Conservation (phyloP, 352 stramenopile genomes). For the Globisporangium emineosum region DNA sequence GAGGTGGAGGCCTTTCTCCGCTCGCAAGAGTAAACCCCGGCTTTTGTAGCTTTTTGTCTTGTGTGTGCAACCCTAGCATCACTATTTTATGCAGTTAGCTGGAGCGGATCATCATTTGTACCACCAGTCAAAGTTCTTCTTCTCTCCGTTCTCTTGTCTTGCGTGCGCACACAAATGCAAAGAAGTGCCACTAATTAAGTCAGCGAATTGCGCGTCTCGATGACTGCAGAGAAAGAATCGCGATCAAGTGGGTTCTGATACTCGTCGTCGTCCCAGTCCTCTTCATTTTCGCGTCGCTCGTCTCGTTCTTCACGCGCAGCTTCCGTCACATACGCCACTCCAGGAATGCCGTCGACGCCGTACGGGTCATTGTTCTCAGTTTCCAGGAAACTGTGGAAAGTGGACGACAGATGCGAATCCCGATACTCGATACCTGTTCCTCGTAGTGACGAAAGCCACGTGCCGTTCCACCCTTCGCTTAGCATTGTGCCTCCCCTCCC, state of each 20-base stretch:
- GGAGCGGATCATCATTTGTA: not conserved
- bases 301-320: constrained; percentile 7
- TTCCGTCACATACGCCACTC: constrained; percentile 9
- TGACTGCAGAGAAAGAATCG: constrained; percentile 31
- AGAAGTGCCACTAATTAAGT: not conserved
- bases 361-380: constrained; percentile 24
- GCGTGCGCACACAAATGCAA: too few relatives aligned
- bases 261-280: constrained; percentile 15
- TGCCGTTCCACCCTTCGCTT: constrained; percentile 28
- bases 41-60: not conserved
- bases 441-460: constrained; percentile 30
- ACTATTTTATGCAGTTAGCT: constrained; percentile 8
- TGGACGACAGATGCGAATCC: constrained; percentile 32
- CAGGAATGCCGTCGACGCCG: constrained; percentile 10
- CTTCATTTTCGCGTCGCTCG: constrained; percentile 7
- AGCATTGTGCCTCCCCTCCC: constrained; percentile 30
- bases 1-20: constrained; percentile 19
- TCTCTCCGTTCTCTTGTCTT: too few relatives aligned
- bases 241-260: constrained; percentile 26
- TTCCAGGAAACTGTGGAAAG: constrained; percentile 29
- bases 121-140: not conserved
- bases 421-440: constrained; percentile 28
- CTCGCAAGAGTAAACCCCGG: constrained; percentile 8
- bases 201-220: constrained; percentile 30
- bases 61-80: not conserved